Percentiles rank a stretch among this genome's conserved stretches.
phyloP scores from a whole-genome alignment of 331 rosid species.

The Quercus lobata region DNA sequence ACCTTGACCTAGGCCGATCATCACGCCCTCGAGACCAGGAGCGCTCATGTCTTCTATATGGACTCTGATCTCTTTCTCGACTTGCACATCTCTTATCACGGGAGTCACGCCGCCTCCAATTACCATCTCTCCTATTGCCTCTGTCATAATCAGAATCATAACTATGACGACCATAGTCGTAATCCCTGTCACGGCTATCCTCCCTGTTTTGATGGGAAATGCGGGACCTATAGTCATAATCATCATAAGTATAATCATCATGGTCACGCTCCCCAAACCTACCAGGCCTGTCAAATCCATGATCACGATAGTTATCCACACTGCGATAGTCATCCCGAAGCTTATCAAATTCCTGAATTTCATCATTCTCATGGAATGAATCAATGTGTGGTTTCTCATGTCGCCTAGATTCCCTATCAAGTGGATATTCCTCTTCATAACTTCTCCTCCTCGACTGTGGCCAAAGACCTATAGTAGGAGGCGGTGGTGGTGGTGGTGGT shows the following conservation, averaged over 20 bases:
- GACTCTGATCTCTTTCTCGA: constrained; percentile 76
- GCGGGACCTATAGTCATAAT: constrained; percentile 65
- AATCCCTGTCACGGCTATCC: constrained; percentile 80
- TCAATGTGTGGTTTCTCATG: constrained; percentile 67
- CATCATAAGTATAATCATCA: constrained; percentile 77
- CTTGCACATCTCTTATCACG: constrained; percentile 66
- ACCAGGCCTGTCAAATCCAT: constrained; percentile 60
- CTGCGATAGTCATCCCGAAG: constrained; percentile 67
- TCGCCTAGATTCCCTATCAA: constrained; percentile 76
- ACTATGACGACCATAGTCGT: constrained; percentile 66
- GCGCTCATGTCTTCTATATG: constrained; percentile 57
- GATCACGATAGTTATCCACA: constrained; percentile 58
- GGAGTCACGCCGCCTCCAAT: constrained; percentile 75
- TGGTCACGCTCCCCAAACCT: constrained; percentile 64
- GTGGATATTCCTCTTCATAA: constrained; percentile 70
- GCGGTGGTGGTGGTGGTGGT: constrained; percentile 58
- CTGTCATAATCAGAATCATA: constrained; percentile 94
- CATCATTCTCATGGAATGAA: constrained; percentile 57
- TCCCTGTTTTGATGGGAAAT: constrained; percentile 67
- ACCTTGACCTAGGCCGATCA: constrained; percentile 74
- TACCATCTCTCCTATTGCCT: constrained; percentile 72
- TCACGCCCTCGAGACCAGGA: constrained; percentile 80
- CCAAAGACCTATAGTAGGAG: constrained; percentile 69
- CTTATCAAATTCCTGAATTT: constrained; percentile 64
- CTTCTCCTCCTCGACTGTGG: constrained; percentile 78